A percentile compares a stretch with the other conserved stretches of the same genome.
Conservation (phyloP, 1,284 basidiomycete species). For the Trametes sp. region DNA sequence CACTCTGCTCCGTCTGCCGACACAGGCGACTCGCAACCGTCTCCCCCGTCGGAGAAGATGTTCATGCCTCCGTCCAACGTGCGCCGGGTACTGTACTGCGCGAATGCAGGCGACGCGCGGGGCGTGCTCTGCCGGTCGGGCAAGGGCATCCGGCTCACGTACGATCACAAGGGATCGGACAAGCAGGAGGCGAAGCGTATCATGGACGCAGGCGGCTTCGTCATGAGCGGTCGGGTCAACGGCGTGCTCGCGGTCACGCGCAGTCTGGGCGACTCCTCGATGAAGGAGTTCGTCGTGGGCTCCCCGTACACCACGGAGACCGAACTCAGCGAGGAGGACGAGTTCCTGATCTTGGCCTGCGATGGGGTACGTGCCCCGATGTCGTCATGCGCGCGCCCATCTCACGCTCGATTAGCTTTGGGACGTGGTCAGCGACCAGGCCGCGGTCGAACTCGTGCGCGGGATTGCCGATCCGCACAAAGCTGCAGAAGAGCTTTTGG, state of each 20-base stretch:
- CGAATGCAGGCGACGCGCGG: slow-evolving; percentile 95
- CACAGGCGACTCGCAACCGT: slow-evolving; percentile 25
- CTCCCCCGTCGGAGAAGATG: slow-evolving; percentile 24
- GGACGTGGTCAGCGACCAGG: slow-evolving; percentile 96
- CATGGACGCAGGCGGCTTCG: slow-evolving; percentile 97
- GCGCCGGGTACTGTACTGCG: slow-evolving; percentile 90
- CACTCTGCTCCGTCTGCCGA: slow-evolving; percentile 41
- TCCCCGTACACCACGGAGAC: slow-evolving; percentile 99
- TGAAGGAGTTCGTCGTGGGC: slow-evolving; percentile 99
- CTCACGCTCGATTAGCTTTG: slow-evolving; percentile 75
- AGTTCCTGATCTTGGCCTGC: slow-evolving; percentile 96
- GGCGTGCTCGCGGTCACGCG: slow-evolving; percentile 97
- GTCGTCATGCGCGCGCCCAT: slow-evolving; percentile 6
- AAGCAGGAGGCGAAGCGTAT: slow-evolving; percentile 98
- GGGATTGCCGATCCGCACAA: slow-evolving; percentile 81
- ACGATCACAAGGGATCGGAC: slow-evolving; percentile 99
- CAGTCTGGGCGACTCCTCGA: slow-evolving; percentile 95
- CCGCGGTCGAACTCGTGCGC: slow-evolving; percentile 88
- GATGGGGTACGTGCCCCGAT: slow-evolving; percentile 81
- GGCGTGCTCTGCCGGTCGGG: slow-evolving; percentile 91
- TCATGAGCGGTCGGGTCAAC: slow-evolving; percentile 98
- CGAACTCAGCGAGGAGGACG: slow-evolving; percentile 88
- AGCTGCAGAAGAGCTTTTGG: slow-evolving; percentile 81
- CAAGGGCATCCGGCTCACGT: slow-evolving; percentile 92
- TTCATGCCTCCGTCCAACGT: slow-evolving; percentile 57